Percentiles rank a stretch among this genome's conserved stretches.
These are phyloP conservation scores for Leishmania arabica DNA, from an alignment of 208 protist species.

Conservation along the genomic window DNA sequence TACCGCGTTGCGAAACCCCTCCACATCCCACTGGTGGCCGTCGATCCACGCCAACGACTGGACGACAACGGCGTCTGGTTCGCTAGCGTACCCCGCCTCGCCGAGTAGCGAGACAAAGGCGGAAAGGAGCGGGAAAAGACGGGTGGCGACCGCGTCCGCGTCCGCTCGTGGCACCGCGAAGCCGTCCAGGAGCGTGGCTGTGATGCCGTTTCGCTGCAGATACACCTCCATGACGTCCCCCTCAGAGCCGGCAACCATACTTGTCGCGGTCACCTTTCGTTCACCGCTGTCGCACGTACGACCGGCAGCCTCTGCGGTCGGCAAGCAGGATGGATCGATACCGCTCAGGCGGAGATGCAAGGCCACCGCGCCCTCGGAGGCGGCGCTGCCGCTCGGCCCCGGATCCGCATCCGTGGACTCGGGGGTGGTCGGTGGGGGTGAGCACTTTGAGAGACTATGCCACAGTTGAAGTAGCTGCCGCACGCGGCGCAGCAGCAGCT, in stretches of 20 bases:
- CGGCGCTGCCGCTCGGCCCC: not conserved
- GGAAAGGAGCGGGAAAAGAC: slow-evolving; percentile 18
- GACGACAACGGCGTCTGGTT: slow-evolving; percentile 7
- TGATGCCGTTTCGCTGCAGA: slow-evolving; percentile 34
- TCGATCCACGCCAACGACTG: slow-evolving; percentile 31
- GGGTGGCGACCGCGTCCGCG: slow-evolving; percentile 19
- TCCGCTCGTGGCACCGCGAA: slow-evolving; percentile 25
- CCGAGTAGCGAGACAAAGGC: slow-evolving; percentile 19
- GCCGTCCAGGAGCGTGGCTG: slow-evolving; percentile 21
- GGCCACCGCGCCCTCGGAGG: slow-evolving; percentile 1
- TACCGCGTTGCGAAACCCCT: slow-evolving; percentile 20
- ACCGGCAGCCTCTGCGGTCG: too few species aligned
- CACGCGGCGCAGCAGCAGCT: slow-evolving; percentile 20
- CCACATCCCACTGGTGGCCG: slow-evolving; percentile 18
- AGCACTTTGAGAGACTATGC: slow-evolving; percentile 10
- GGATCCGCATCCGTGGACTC: not conserved
- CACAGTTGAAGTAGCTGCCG: slow-evolving; percentile 37
- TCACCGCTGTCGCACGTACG: not conserved
- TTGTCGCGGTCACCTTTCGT: not conserved
- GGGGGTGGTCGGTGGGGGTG: not conserved
- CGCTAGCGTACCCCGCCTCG: slow-evolving; percentile 9
- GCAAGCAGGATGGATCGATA: slow-evolving; percentile 17
- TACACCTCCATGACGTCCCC: slow-evolving; percentile 34
- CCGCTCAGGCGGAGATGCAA: slow-evolving; percentile 27
- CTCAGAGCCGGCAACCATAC: not conserved